Conservation (phyloP, 441 rosid species). For the Pelargonium exstipulatum region DNA sequence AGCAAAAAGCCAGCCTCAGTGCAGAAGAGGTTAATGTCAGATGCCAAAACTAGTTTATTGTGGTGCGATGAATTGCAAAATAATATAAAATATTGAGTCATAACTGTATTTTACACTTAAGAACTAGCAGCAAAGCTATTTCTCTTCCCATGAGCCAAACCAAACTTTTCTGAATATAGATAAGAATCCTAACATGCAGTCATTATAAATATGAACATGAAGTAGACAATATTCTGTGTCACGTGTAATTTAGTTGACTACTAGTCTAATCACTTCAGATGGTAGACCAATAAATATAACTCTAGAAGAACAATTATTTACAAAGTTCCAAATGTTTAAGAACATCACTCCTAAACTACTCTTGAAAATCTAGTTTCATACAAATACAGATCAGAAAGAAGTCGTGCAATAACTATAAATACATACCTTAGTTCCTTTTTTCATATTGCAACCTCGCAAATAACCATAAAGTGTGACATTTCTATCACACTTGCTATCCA, state of each 20-base stretch:
- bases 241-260: background rate
- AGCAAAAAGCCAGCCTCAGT: background rate
- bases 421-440: constrained; percentile 74
- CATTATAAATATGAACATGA: background rate
- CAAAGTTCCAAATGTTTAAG: background rate
- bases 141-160: background rate
- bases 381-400: background rate
- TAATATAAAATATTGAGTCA: background rate
- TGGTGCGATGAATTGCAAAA: background rate
- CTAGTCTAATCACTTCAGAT: background rate
- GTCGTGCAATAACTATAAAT: constrained; percentile 11
- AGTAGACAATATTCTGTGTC: background rate
- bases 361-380: background rate
- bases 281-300: background rate
- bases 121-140: background rate
- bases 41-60: background rate
- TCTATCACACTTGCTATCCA: constrained; percentile 74
- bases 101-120: background rate
- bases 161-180: background rate
- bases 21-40: background rate
- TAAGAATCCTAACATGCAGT: background rate
- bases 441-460: constrained; percentile 90
- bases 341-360: background rate
- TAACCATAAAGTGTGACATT: constrained; percentile 81
- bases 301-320: background rate